Percentiles rank a stretch among this genome's conserved stretches.
These are phyloP conservation scores for Yamadazyma jaroonii DNA, from an alignment of 1,139 yeast genomes.

Conservation along the genomic window DNA sequence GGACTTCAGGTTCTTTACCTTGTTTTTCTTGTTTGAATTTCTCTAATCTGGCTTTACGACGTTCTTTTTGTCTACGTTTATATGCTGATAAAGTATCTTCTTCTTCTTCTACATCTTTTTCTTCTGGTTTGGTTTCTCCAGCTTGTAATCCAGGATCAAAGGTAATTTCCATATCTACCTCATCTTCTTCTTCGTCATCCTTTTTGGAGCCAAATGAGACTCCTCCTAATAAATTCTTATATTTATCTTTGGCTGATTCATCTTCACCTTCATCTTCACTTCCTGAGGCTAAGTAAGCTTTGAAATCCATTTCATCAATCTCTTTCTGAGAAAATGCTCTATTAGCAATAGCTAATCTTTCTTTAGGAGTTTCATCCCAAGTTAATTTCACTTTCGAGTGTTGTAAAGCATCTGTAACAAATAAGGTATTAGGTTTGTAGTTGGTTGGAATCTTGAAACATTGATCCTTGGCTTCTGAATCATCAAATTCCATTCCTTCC, in stretches of 20 bases:
- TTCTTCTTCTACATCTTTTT: slow-evolving; percentile 45
- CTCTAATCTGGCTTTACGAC: slow-evolving; percentile 78
- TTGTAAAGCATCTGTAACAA: slow-evolving; percentile 90
- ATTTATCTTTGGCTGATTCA: slow-evolving; percentile 52
- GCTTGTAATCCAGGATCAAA: slow-evolving; percentile 84
- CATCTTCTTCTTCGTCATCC: slow-evolving; percentile 51
- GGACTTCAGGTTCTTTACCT: slow-evolving; percentile 15
- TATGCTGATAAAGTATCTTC: slow-evolving; percentile 81
- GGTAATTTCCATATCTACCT: slow-evolving; percentile 92
- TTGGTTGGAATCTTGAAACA: slow-evolving; percentile 72
- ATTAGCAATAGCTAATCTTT: slow-evolving; percentile 74
- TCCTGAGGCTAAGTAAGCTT: slow-evolving; percentile 92
- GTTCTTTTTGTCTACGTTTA: slow-evolving; percentile 87
- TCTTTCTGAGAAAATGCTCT: slow-evolving; percentile 87
- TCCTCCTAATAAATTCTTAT: slow-evolving; percentile 59
- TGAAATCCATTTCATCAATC: slow-evolving; percentile 93
- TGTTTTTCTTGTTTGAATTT: slow-evolving; percentile 57
- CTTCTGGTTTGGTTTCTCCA: slow-evolving; percentile 20
- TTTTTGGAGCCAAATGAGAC: slow-evolving; percentile 34
- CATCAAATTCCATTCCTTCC: slow-evolving; percentile 83
- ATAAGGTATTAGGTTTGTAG: slow-evolving; percentile 74
- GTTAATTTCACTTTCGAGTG: slow-evolving; percentile 91
- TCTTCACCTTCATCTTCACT: slow-evolving; percentile 46
- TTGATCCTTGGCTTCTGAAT: slow-evolving; percentile 63
- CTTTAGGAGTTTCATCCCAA: slow-evolving; percentile 98